Base-by-base conservation (phyloP, 78 protist genomes). In the Dictyostelium purpureum region DNA sequence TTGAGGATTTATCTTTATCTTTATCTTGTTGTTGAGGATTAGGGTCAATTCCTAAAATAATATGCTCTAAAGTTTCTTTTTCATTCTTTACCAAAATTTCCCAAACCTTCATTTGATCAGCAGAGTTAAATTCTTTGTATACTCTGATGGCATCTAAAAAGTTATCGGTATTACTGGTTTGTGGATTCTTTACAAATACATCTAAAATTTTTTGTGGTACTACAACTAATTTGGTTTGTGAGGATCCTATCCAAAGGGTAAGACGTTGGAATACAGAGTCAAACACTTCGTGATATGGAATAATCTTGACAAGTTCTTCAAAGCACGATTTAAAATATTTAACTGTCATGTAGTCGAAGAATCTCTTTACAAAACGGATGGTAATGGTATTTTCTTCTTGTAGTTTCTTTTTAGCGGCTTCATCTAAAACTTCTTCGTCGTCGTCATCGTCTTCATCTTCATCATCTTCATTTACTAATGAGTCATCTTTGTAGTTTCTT, bases 181-280 rank as follows among this genome's bases (percentile, higher is more conserved):
- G 0, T 16, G 79, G 19, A 6, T 71, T 83, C 4, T 56, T 67
- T 2, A 16, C 40, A 31, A 70, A 83, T 66, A 16, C 26, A n/a
- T 83, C 80, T 37, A 56, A 24, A 19, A 83, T 38, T 26, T 37
- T 16, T 26, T 24, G 35, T 18, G 90, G 90, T 3, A 75, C 37
- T 19, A 28, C 10, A 2, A 83, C 12, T 1, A 83, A 21, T 43
- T 83, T 83, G 12, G 42, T 24, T 42, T 67, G 80, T 16, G 63
- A 52, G n/a, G 90, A 54, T 10, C 66, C 90, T 14, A 70, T 37
- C 90, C 90, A 83, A 43, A 37, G 63, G 37, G 74, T 49, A 7
- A 83, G 7, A 38, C 90, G 57, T 65, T 70, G 80, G 71, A 56
- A 35, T 0, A 79, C 67, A 7, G 47, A 43, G 33, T 79, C 88